Evolutionary conservation across 768 basidiomycete genomes (phyloP).

Genomic region (Auricularia auricula-judae): DNA sequence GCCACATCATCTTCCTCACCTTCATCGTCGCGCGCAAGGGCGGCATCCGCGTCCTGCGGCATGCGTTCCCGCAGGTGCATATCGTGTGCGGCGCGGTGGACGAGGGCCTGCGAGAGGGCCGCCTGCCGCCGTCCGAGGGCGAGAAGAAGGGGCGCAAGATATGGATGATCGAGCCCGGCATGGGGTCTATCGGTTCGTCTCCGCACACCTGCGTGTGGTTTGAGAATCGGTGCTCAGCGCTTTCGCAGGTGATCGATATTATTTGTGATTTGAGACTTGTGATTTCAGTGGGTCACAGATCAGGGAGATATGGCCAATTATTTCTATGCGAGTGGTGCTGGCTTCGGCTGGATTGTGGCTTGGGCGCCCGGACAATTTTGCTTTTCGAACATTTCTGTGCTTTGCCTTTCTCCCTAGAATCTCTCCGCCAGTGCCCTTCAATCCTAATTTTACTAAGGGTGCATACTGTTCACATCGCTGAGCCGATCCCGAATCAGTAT

Average conservation of each 20-base stretch:
- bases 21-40: slow-evolving; percentile 81
- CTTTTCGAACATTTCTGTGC: too few relatives aligned
- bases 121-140: slow-evolving; percentile 48
- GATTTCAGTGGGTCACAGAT: too few relatives aligned
- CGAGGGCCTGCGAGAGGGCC: slow-evolving; percentile 60
- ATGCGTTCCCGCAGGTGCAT: slow-evolving; percentile 76
- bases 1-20: slow-evolving; percentile 80
- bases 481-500: too few relatives aligned
- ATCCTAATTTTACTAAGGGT: too few relatives aligned
- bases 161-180: slow-evolving; percentile 79
- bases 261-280: slow-evolving; percentile 13
- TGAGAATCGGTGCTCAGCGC: background rate
- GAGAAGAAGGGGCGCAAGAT: slow-evolving; percentile 47
- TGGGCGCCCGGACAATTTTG: too few relatives aligned
- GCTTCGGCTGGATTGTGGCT: too few relatives aligned
- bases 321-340: too few relatives aligned
- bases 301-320: too few relatives aligned
- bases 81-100: slow-evolving; percentile 83
- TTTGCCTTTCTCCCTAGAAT: too few relatives aligned
- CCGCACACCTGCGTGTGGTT: background rate
- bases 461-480: too few relatives aligned
- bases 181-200: slow-evolving; percentile 76
- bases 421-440: too few relatives aligned
- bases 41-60: slow-evolving; percentile 63
- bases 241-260: slow-evolving; percentile 30